Evolutionary conservation across 2,329 filamentous ascomycete genomes (phyloP).

Genomic region (Remersonia thermophila): DNA sequence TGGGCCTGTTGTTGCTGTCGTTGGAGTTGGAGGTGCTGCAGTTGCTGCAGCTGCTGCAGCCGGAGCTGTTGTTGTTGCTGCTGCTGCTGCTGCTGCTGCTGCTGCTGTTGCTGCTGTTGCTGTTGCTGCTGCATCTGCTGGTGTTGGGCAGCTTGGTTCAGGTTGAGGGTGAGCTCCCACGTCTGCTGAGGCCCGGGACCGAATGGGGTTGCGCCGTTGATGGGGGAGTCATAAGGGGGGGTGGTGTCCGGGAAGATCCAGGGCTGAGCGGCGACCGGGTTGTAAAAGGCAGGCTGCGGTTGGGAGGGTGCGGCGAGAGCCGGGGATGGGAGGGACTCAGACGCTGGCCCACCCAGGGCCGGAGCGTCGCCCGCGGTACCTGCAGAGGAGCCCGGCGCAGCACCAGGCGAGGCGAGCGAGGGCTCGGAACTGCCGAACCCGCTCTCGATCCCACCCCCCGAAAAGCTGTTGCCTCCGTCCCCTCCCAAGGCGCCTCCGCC

Average conservation of each 20-base stretch:
- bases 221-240: slow-evolving; percentile 35
- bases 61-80: too few relatives aligned
- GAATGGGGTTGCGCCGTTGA: slow-evolving; percentile 21
- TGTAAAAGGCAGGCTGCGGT: slow-evolving; percentile 23
- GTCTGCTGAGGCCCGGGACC: slow-evolving; percentile 19
- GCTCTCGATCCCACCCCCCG: slow-evolving; percentile 7
- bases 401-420: slow-evolving; percentile 5
- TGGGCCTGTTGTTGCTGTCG: slow-evolving; percentile 20
- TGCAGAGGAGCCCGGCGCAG: slow-evolving; percentile 7
- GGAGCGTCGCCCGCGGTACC: slow-evolving; percentile 4
- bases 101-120: slow-evolving; percentile 1
- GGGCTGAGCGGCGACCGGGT: slow-evolving; percentile 26
- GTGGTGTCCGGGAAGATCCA: slow-evolving; percentile 36
- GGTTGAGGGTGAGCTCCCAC: slow-evolving; percentile 19
- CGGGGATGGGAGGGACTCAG: slow-evolving; percentile 14
- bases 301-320: slow-evolving; percentile 15
- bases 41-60: slow-evolving; percentile 7
- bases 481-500: slow-evolving; percentile 7
- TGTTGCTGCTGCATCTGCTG: slow-evolving; percentile 20
- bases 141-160: slow-evolving; percentile 18
- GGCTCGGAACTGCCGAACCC: slow-evolving; percentile 10
- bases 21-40: slow-evolving; percentile 19
- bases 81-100: slow-evolving; percentile 17
- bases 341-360: neutral
- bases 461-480: slow-evolving; percentile 5